Percentiles rank a stretch among this genome's conserved stretches.
phyloP scores from a whole-genome alignment of 768 basidiomycete species.

The Neoboletus subvelutipes region DNA sequence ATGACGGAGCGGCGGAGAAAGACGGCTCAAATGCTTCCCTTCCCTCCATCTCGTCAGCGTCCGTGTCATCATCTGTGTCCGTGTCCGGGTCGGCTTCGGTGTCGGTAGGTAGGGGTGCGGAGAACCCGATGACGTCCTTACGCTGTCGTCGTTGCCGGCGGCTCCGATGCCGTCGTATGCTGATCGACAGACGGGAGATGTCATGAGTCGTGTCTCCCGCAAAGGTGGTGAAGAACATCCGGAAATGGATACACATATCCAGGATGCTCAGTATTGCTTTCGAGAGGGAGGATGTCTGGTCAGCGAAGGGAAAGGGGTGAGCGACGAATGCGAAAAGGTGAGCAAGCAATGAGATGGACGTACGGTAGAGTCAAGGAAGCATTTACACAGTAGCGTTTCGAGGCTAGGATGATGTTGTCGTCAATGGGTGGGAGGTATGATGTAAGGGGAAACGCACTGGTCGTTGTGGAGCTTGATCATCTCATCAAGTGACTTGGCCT shows the following conservation, averaged over 20 bases:
- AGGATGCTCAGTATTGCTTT: constrained; percentile 66
- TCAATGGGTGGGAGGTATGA: background rate
- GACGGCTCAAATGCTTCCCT: constrained; percentile 32
- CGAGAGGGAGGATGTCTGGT: constrained; percentile 61
- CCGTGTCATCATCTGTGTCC: constrained; percentile 38
- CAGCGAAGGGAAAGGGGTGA: background rate
- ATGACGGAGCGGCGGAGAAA: constrained; percentile 41
- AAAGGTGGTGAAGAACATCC: constrained; percentile 58
- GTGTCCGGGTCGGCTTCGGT: constrained; percentile 36
- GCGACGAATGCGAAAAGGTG: background rate
- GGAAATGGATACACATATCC: constrained; percentile 74
- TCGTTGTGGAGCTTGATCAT: constrained; percentile 68
- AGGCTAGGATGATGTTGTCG: constrained; percentile 41
- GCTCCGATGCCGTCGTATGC: constrained; percentile 59
- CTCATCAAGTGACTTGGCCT: constrained; percentile 68
- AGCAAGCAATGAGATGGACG: constrained; percentile 10
- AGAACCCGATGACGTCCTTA: constrained; percentile 62
- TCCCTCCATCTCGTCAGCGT: constrained; percentile 19
- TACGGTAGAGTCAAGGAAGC: constrained; percentile 64
- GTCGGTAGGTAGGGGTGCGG: constrained; percentile 33
- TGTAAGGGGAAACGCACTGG: constrained; percentile 48
- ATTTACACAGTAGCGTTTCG: constrained; percentile 57
- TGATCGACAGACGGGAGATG: constrained; percentile 47
- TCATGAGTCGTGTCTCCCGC: constrained; percentile 64
- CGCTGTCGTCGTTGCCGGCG: constrained; percentile 55